Evolutionary conservation across 192 early-diverging fungal species (phyloP).

Genomic region (Chytriomyces sp.): DNA sequence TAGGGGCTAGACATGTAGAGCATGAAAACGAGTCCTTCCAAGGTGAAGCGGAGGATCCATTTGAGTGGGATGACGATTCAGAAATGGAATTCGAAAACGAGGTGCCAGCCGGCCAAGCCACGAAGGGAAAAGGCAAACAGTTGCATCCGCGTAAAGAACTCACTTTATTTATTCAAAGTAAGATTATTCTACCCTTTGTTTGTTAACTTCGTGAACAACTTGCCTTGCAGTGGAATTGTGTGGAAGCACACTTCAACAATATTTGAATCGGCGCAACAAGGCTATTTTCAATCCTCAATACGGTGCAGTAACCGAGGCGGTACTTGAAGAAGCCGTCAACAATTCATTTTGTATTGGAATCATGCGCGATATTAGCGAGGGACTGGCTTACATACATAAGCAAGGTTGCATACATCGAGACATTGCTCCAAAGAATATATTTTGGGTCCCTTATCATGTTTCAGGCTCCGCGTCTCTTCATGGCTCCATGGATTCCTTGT

Average conservation of each 20-base stretch:
- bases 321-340: slow-evolving; percentile 54
- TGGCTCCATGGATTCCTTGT: background rate
- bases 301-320: background rate
- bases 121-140: background rate
- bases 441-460: slow-evolving; percentile 26
- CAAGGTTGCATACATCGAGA: slow-evolving; percentile 69
- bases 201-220: slow-evolving; percentile 44
- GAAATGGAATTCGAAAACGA: slow-evolving; percentile 34
- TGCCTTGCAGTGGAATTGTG: slow-evolving; percentile 83
- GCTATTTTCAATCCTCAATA: slow-evolving; percentile 3
- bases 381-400: slow-evolving; percentile 73
- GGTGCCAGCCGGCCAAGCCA: background rate
- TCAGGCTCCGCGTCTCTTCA: background rate
- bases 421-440: slow-evolving; percentile 53
- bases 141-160: slow-evolving; percentile 21
- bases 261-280: slow-evolving; percentile 49
- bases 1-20: no score
- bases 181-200: slow-evolving; percentile 17
- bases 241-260: slow-evolving; percentile 54
- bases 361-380: slow-evolving; percentile 76
- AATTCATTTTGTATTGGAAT: slow-evolving; percentile 52
- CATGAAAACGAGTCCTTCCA: slow-evolving; percentile 23
- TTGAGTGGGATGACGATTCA: slow-evolving; percentile 30
- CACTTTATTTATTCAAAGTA: slow-evolving; percentile 52
- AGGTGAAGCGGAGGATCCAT: slow-evolving; percentile 26